Evolutionary conservation across 2,329 filamentous ascomycete species (phyloP).

Genomic region (Cytospora piceicola): DNA sequence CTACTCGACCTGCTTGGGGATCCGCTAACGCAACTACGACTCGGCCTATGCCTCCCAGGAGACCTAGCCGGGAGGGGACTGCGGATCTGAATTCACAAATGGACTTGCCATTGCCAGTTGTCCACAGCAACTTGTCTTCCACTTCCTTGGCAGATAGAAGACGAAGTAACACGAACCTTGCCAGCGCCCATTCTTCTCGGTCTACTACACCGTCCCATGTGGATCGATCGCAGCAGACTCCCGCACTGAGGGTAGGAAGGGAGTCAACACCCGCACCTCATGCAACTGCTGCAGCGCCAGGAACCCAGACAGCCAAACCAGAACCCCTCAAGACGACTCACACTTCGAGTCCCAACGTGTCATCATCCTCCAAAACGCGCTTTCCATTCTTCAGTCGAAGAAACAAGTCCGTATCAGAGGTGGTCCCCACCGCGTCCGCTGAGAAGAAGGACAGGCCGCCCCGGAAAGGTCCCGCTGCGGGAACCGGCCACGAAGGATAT

Average conservation of each 20-base stretch:
- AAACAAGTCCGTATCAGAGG: conserved; percentile 64
- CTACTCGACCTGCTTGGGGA: conserved; percentile 36
- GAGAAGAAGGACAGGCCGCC: conserved; percentile 62
- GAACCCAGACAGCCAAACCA: conserved; percentile 33
- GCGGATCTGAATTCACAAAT: conserved; percentile 63
- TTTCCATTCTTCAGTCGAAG: conserved; percentile 81
- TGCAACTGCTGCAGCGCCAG: conserved; percentile 16
- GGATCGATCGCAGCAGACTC: conserved; percentile 37
- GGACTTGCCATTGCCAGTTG: conserved; percentile 56
- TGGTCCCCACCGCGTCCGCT: conserved; percentile 36
- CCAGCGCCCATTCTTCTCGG: conserved; percentile 24
- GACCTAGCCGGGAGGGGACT: conserved; percentile 72
- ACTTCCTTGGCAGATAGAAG: conserved; percentile 53
- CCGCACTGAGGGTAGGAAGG: conserved; percentile 39
- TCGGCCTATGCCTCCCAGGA: conserved; percentile 52
- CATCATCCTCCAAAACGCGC: conserved; percentile 59
- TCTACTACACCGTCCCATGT: conserved; percentile 42
- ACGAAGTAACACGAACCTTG: conserved; percentile 42
- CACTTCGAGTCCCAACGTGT: conserved; percentile 60
- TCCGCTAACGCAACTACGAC: conserved; percentile 36
- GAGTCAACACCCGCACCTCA: conserved; percentile 43
- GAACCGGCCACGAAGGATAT: conserved; percentile 93
- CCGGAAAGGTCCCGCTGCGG: conserved; percentile 81
- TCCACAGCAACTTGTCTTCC: conserved; percentile 64
- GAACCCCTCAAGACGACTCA: conserved; percentile 43